Conservation (phyloP, 169 alveolate genomes). For the Eimeria acervulina region DNA sequence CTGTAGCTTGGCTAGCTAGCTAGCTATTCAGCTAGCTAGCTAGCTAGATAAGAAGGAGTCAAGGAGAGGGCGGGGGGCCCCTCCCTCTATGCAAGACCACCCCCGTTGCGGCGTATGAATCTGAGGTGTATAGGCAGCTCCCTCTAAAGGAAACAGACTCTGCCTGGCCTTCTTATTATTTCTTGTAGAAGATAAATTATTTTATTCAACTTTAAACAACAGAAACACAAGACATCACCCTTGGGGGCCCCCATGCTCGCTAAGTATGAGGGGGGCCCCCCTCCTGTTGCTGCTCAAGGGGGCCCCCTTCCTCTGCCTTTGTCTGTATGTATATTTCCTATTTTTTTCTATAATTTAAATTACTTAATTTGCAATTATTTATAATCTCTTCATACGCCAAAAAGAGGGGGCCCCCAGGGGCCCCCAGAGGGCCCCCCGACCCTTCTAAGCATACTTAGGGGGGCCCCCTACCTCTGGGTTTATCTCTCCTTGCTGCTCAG, state of each 20-base stretch:
- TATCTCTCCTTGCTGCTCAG: background rate
- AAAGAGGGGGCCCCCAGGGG: background rate
- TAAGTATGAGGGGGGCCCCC: background rate
- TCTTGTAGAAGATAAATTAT: background rate
- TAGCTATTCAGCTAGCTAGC: no score
- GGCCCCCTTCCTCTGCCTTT: background rate
- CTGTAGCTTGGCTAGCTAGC: background rate
- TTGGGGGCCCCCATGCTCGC: slow-evolving; percentile 5
- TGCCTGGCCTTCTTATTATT: background rate
- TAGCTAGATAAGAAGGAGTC: background rate
- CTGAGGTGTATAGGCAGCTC: background rate
- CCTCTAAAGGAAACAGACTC: background rate
- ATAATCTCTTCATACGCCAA: background rate
- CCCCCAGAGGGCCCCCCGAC: background rate
- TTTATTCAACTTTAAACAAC: background rate
- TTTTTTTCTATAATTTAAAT: background rate
- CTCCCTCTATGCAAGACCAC: background rate
- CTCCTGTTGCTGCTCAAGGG: background rate
- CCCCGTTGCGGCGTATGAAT: background rate
- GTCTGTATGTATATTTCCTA: background rate
- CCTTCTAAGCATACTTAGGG: background rate
- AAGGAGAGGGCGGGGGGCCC: background rate
- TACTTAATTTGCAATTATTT: background rate
- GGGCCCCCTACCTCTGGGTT: background rate
- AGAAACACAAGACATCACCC: background rate